Conservation (phyloP, 2,329 filamentous ascomycete species). For the Aspergillus piperis region DNA sequence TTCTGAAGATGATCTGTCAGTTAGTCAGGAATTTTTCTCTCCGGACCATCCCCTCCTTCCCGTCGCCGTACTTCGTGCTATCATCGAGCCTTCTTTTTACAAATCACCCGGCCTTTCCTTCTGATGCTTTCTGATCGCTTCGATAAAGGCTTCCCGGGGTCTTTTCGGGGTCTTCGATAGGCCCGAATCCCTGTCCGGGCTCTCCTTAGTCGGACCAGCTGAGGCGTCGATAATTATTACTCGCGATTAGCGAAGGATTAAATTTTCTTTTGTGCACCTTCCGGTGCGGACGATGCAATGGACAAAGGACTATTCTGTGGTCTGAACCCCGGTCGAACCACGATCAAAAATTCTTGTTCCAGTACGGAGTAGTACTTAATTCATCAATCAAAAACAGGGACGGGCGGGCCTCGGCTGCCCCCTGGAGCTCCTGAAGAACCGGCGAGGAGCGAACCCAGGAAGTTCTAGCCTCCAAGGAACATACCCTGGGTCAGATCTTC, state of each 20-base stretch:
- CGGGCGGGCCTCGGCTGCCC: background rate
- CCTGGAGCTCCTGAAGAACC: background rate
- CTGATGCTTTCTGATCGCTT: constrained; percentile 1
- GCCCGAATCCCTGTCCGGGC: background rate
- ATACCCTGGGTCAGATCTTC: constrained; percentile 12
- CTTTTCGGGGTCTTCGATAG: background rate
- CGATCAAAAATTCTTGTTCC: background rate
- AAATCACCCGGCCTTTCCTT: background rate
- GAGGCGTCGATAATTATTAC: background rate
- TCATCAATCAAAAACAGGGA: background rate
- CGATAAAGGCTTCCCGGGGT: background rate
- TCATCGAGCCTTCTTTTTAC: background rate
- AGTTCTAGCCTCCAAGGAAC: background rate
- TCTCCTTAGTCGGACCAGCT: background rate
- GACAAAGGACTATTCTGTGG: background rate
- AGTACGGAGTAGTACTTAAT: too few relatives aligned
- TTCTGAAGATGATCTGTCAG: constrained; percentile 5
- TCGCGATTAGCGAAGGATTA: constrained; percentile 1
- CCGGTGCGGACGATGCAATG: background rate
- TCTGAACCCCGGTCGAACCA: background rate
- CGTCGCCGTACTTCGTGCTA: background rate
- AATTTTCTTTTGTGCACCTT: background rate
- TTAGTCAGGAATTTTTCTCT: background rate
- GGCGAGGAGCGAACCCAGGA: background rate
- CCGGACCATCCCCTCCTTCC: background rate